Evolutionary conservation across 2,329 filamentous ascomycete genomes (phyloP).

Genomic region (Fusarium robinianum): DNA sequence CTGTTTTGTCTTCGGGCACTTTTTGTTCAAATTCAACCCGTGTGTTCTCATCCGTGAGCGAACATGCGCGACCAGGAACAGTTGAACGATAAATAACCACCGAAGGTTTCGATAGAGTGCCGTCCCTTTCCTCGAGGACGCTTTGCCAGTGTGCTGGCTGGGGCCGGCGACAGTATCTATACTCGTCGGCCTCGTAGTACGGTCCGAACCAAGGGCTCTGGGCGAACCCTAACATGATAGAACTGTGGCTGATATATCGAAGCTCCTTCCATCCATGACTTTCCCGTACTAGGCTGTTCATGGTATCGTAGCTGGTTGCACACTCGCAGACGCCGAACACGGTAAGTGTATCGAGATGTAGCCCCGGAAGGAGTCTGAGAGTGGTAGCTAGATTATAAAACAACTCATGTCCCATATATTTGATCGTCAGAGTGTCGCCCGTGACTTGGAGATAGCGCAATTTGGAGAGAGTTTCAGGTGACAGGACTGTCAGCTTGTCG

Average conservation of each 20-base stretch:
- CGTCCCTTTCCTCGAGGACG: slow-evolving; percentile 6
- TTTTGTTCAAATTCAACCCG: slow-evolving; percentile 1
- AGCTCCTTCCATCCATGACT: slow-evolving; percentile 19
- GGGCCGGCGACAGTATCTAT: slow-evolving; percentile 10
- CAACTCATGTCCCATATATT: background rate
- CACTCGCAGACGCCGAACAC: background rate
- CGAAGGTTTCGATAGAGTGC: slow-evolving; percentile 1
- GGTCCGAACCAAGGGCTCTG: background rate
- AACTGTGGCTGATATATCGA: slow-evolving; percentile 9
- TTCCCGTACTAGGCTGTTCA: slow-evolving; percentile 3
- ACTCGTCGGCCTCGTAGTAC: background rate
- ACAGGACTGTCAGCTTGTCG: slow-evolving; percentile 2
- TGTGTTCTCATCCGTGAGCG: background rate
- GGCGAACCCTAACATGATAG: slow-evolving; percentile 3
- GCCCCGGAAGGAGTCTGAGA: slow-evolving; percentile 11
- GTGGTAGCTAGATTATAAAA: background rate
- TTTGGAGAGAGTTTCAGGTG: background rate
- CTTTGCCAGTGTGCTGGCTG: slow-evolving; percentile 11
- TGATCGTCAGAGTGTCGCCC: background rate
- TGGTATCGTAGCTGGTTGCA: background rate
- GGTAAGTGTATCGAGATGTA: slow-evolving; percentile 15
- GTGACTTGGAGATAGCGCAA: slow-evolving; percentile 7
- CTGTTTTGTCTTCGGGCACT: background rate
- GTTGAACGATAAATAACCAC: slow-evolving; percentile 13
- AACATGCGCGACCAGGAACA: background rate